Percentiles rank a stretch among this genome's conserved stretches.
Conservation (phyloP, 2,329 filamentous ascomycete genomes). For the Decorospora gaudefroyi region DNA sequence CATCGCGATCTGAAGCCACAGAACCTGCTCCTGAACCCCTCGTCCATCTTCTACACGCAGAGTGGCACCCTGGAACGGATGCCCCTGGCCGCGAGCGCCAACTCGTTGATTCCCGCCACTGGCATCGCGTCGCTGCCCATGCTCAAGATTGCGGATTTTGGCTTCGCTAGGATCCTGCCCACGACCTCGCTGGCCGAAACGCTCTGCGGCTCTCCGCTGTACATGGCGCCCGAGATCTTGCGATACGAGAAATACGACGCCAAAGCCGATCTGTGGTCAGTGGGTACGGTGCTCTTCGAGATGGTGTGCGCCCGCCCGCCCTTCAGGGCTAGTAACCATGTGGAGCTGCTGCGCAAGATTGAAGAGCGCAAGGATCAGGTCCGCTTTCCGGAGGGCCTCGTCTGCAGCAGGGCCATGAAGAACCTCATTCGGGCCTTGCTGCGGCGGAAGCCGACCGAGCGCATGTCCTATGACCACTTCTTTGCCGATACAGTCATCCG, state of each 20-base stretch:
- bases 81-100: slow-evolving; percentile 76
- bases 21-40: slow-evolving; percentile 87
- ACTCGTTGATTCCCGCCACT: slow-evolving; percentile 78
- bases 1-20: slow-evolving; percentile 98
- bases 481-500: slow-evolving; percentile 76
- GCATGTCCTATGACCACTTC: slow-evolving; percentile 83
- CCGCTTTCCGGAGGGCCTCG: slow-evolving; percentile 74
- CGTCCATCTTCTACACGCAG: slow-evolving; percentile 68
- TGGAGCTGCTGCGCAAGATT: slow-evolving; percentile 89
- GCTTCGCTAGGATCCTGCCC: slow-evolving; percentile 92
- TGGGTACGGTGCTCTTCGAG: slow-evolving; percentile 92
- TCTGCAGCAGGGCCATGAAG: slow-evolving; percentile 77
- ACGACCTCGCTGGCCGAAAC: slow-evolving; percentile 93
- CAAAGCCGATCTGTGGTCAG: slow-evolving; percentile 96
- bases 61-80: slow-evolving; percentile 57
- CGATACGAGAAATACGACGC: slow-evolving; percentile 97
- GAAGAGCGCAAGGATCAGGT: slow-evolving; percentile 86
- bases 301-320: slow-evolving; percentile 91
- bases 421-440: slow-evolving; percentile 76
- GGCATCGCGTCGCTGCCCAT: slow-evolving; percentile 87
- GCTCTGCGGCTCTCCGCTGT: slow-evolving; percentile 91
- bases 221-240: slow-evolving; percentile 98
- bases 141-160: slow-evolving; percentile 97
- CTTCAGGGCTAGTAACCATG: slow-evolving; percentile 90
- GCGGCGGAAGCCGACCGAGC: slow-evolving; percentile 82